phyloP scores from a whole-genome alignment of 2,329 filamentous ascomycete species.

The Xylariaceae sp. region DNA sequence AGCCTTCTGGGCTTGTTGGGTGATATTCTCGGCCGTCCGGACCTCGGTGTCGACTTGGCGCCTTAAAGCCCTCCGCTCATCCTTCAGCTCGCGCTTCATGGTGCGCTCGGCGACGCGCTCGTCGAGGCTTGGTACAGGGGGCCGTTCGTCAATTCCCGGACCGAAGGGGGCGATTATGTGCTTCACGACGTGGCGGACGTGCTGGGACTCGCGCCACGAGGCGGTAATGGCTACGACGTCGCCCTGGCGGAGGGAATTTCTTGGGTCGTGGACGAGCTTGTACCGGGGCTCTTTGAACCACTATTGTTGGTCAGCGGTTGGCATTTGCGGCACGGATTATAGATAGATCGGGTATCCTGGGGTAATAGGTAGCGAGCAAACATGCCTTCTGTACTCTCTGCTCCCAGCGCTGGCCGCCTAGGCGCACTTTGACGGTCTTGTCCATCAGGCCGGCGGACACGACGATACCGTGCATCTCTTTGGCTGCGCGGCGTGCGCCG shows the following conservation, averaged over 20 bases:
- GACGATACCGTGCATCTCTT: slow-evolving; percentile 63
- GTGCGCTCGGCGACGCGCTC: slow-evolving; percentile 55
- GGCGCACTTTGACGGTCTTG: slow-evolving; percentile 73
- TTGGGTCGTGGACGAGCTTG: slow-evolving; percentile 75
- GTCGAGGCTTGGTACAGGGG: slow-evolving; percentile 60
- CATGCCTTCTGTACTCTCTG: slow-evolving; percentile 66
- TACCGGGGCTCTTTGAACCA: slow-evolving; percentile 61
- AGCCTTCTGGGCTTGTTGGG: neutral
- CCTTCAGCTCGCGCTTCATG: slow-evolving; percentile 19
- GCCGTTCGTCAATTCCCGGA: slow-evolving; percentile 57
- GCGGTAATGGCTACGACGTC: slow-evolving; percentile 70
- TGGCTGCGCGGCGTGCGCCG: slow-evolving; percentile 40
- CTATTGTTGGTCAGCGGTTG: slow-evolving; percentile 34
- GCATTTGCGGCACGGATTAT: neutral
- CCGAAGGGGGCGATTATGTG: slow-evolving; percentile 69
- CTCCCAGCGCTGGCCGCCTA: slow-evolving; percentile 70
- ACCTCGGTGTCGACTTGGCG: slow-evolving; percentile 1
- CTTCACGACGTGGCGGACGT: slow-evolving; percentile 71
- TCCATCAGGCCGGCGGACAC: slow-evolving; percentile 74
- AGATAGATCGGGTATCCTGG: neutral
- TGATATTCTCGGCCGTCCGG: neutral
- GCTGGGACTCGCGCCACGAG: slow-evolving; percentile 60
- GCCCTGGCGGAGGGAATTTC: slow-evolving; percentile 66
- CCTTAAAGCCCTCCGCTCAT: slow-evolving; percentile 15
- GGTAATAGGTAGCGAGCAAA: too few relatives aligned